These are phyloP conservation scores for Kwoniella newhampshirensis DNA, from an alignment of 768 basidiomycete genomes.

Conservation along the genomic window DNA sequence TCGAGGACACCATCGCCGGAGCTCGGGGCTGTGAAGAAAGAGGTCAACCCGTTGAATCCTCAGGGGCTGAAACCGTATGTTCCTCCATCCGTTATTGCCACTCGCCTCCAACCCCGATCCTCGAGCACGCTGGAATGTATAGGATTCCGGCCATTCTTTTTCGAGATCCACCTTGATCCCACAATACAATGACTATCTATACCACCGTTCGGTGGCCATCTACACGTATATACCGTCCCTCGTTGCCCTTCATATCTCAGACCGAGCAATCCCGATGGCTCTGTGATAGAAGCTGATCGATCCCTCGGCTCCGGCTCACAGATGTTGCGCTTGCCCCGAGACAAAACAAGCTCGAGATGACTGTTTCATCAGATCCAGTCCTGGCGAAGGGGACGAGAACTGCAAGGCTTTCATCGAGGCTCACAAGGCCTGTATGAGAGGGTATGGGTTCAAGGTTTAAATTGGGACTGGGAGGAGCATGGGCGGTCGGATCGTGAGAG, in stretches of 20 bases:
- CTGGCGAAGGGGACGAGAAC: conserved; percentile 68
- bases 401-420: conserved; percentile 76
- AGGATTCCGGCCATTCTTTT: background rate
- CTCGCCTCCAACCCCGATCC: too few species aligned
- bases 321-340: conserved; percentile 93
- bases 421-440: conserved; percentile 88
- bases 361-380: conserved; percentile 72
- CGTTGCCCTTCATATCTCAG: too few species aligned
- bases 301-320: too few species aligned
- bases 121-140: too few species aligned
- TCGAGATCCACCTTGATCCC: too few species aligned
- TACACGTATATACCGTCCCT: too few species aligned
- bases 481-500: background rate
- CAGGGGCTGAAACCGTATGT: conserved; percentile 91
- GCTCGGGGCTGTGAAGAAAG: conserved; percentile 32
- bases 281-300: too few species aligned
- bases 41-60: conserved; percentile 80
- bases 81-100: too few species aligned
- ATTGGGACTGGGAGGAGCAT: background rate
- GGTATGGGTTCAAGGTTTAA: conserved; percentile 76
- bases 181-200: too few species aligned
- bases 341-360: conserved; percentile 91
- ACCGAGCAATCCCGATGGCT: too few species aligned
- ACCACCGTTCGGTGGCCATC: too few species aligned
- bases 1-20: conserved; percentile 29